Conservation (phyloP, 495 filamentous ascomycete species). For the Poronia punctata region DNA sequence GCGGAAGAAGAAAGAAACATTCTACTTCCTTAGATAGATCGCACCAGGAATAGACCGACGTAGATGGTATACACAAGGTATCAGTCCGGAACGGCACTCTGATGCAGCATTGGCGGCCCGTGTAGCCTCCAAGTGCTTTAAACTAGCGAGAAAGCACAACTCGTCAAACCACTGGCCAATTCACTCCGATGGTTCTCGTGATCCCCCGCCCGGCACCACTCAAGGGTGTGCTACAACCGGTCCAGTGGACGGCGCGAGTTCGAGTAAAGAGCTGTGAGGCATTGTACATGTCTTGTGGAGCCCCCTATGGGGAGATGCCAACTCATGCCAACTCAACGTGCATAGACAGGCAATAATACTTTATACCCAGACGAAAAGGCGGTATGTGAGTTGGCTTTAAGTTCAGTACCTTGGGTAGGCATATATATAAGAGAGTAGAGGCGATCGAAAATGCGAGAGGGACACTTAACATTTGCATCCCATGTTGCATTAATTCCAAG, state of each 20-base stretch:
- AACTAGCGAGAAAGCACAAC: conserved; percentile 1
- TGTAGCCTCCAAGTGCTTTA: neutral
- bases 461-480: too few relatives aligned
- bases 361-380: conserved; percentile 29
- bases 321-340: conserved; percentile 37
- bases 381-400: conserved; percentile 20
- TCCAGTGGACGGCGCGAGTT: conserved; percentile 6
- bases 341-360: conserved; percentile 30
- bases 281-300: conserved; percentile 26
- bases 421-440: conserved; percentile 19
- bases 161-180: conserved; percentile 5
- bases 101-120: conserved; percentile 9
- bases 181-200: neutral
- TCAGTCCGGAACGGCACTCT: neutral
- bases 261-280: conserved; percentile 15
- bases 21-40: too few relatives aligned
- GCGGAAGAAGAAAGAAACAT: too few relatives aligned
- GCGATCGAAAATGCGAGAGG: too few relatives aligned
- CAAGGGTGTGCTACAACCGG: conserved; percentile 11
- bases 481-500: too few relatives aligned
- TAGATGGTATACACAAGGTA: conserved; percentile 1
- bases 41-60: too few relatives aligned
- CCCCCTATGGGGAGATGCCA: conserved; percentile 30
- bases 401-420: conserved; percentile 5
- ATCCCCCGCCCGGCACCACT: conserved; percentile 2